phyloP scores from a whole-genome alignment of 1,284 basidiomycete species.

The Cystobasidiaceae sp. region DNA sequence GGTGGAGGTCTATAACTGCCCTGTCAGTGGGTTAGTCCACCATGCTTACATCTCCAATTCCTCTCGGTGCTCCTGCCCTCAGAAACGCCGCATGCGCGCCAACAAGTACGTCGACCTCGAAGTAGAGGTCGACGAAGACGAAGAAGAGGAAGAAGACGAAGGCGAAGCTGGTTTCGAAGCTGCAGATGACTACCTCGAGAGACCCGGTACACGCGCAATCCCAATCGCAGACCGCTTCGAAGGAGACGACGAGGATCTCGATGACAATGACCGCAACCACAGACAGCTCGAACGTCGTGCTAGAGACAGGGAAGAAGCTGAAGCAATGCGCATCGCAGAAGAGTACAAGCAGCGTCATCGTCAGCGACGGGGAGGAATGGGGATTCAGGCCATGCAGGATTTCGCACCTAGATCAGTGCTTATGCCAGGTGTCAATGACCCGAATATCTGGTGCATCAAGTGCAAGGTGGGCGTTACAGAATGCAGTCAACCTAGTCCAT shows the following conservation, averaged over 20 bases:
- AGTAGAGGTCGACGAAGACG: slow-evolving; percentile 62
- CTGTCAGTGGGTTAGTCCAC: background rate
- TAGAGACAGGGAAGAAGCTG: slow-evolving; percentile 72
- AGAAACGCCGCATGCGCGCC: slow-evolving; percentile 26
- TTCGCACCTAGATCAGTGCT: slow-evolving; percentile 90
- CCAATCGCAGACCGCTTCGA: slow-evolving; percentile 59
- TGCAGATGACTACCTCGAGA: slow-evolving; percentile 33
- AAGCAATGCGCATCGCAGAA: slow-evolving; percentile 79
- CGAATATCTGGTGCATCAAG: slow-evolving; percentile 90
- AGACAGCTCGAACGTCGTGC: slow-evolving; percentile 70
- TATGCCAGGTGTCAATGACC: slow-evolving; percentile 95
- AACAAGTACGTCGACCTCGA: slow-evolving; percentile 31
- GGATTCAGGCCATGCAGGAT: slow-evolving; percentile 52
- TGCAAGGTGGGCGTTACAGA: slow-evolving; percentile 63
- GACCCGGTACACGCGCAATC: slow-evolving; percentile 22
- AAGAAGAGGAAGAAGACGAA: slow-evolving; percentile 66
- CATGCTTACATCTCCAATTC: background rate
- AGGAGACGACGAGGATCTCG: slow-evolving; percentile 57
- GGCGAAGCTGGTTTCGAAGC: slow-evolving; percentile 45
- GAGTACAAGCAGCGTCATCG: slow-evolving; percentile 77
- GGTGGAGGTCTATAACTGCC: slow-evolving; percentile 32
- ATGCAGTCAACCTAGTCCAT: background rate
- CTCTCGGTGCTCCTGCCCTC: slow-evolving; percentile 25
- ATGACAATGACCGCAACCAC: slow-evolving; percentile 57
- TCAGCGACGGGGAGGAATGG: slow-evolving; percentile 65